phyloP scores from a whole-genome alignment of 1,284 basidiomycete species.

The Trichosporon faecale region DNA sequence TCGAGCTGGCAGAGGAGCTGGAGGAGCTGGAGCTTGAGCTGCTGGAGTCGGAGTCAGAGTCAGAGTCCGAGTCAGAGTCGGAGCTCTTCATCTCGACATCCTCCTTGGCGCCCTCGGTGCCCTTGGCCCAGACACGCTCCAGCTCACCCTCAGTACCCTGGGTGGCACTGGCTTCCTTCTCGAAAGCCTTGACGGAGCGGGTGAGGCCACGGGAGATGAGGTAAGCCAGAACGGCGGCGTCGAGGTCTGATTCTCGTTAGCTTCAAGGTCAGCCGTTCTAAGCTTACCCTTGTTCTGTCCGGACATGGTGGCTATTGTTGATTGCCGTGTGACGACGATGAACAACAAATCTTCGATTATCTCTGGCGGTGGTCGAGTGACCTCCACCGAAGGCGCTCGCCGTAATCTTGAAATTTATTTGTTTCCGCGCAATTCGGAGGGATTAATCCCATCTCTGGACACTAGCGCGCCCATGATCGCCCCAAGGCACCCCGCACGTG shows the following conservation, averaged over 20 bases:
- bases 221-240: conserved; percentile 50
- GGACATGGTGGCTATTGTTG: conserved; percentile 1
- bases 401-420: conserved; percentile 10
- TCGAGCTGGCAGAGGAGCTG: conserved; percentile 13
- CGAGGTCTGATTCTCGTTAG: conserved; percentile 37
- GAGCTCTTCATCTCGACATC: conserved; percentile 33
- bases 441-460: neutral
- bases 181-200: conserved; percentile 48
- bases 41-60: conserved; percentile 22
- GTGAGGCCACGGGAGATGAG: conserved; percentile 46
- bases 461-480: neutral
- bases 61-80: conserved; percentile 22
- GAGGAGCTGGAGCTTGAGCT: conserved; percentile 10
- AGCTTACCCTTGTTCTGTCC: conserved; percentile 24
- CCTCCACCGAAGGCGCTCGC: neutral
- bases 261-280: neutral
- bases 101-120: conserved; percentile 9
- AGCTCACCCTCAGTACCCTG: conserved; percentile 26
- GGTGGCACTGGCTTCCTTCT: conserved; percentile 46
- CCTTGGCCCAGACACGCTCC: conserved; percentile 35
- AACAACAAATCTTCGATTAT: conserved; percentile 1
- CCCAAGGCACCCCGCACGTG: neutral
- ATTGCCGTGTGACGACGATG: conserved; percentile 2
- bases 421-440: neutral
- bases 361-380: neutral